Percentiles rank a stretch among this genome's conserved stretches.
phyloP scores from a whole-genome alignment of 2,329 filamentous ascomycete species.

The Aspergillus oerlinghausenensis region DNA sequence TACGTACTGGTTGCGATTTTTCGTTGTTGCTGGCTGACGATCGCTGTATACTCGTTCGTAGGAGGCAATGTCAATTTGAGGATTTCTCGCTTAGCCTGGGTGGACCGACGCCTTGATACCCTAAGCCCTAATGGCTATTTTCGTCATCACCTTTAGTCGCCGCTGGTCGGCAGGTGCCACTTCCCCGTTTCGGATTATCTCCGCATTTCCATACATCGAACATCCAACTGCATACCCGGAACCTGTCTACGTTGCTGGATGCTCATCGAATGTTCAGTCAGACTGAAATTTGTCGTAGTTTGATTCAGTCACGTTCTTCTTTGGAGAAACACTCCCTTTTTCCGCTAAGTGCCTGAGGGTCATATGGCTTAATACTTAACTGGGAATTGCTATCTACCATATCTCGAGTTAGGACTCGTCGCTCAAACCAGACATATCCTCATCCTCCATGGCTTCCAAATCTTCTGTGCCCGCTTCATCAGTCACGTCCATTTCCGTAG shows the following conservation, averaged over 20 bases:
- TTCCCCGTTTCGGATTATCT: slow-evolving; percentile 10
- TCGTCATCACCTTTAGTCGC: slow-evolving; percentile 6
- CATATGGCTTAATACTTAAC: background rate
- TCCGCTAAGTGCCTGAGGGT: background rate
- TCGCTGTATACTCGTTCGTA: slow-evolving; percentile 35
- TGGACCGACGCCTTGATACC: slow-evolving; percentile 29
- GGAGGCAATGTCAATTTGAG: slow-evolving; percentile 36
- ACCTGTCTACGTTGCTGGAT: slow-evolving; percentile 11
- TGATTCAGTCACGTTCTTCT: background rate
- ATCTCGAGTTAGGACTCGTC: background rate
- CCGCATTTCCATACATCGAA: slow-evolving; percentile 8
- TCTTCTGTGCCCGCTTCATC: slow-evolving; percentile 13
- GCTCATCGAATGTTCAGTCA: background rate
- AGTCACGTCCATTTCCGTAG: slow-evolving; percentile 12
- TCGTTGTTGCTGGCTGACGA: slow-evolving; percentile 41
- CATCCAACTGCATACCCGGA: slow-evolving; percentile 21
- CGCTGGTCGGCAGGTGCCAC: slow-evolving; percentile 7
- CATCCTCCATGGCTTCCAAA: slow-evolving; percentile 16
- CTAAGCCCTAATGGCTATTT: slow-evolving; percentile 36
- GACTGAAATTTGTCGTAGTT: background rate
- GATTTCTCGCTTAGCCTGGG: slow-evolving; percentile 43
- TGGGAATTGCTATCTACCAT: background rate
- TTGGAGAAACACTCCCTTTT: background rate
- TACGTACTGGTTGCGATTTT: slow-evolving; percentile 46
- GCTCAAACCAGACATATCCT: slow-evolving; percentile 8